Evolutionary conservation across 441 rosid genomes (phyloP), one percentile per base, ranked within the genome.

Genomic region (Aquilaria agallochum): DNA sequence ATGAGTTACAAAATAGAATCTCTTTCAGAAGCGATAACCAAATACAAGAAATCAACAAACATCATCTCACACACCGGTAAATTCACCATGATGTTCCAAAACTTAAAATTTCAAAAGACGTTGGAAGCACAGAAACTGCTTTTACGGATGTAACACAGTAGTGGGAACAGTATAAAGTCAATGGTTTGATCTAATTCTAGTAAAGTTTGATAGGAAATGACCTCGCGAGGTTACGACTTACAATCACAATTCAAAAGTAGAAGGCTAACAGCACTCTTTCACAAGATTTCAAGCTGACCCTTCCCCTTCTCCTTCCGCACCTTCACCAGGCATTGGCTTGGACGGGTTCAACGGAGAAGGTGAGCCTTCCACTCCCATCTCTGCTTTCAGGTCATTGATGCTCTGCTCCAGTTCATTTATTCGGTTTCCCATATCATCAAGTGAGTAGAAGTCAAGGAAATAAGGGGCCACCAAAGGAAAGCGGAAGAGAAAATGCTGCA

Each of bases 361-460:
- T 33, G 88, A 78, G 45, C 85, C 88, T 69, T 87, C 93, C 64
- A 84, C 85, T 20, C 90, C 91, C 85, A 79, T 83, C 71, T 88
- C 89, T 62, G 78, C 69, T 66, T 74, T 77, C n/a, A 82, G 74
- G 53, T 83, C 89, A 42, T 78, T 78, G 57, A 85, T 73, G 72
- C 87, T 74, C 73, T 87, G 80, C 74, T 83, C 95, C 87, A 85
- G 71, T 62, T 88, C 92, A 31, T 88, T 80, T 68, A 81, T 80
- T 58, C 87, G 79, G 76, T 34, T 62, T 59, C 91, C 91, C 91
- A 83, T 85, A 60, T 85, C 88, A 72, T 88, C 92, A 34, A 85
- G 95, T 85, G 76, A 71, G 60, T 64, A 11, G 74, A 50, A 74
- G 88, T 84, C 64, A 80, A 86, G 92, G 49, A 75, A 74, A 65